Conservation (phyloP, 148 eudicot species). For the Rhododendron vialii region DNA sequence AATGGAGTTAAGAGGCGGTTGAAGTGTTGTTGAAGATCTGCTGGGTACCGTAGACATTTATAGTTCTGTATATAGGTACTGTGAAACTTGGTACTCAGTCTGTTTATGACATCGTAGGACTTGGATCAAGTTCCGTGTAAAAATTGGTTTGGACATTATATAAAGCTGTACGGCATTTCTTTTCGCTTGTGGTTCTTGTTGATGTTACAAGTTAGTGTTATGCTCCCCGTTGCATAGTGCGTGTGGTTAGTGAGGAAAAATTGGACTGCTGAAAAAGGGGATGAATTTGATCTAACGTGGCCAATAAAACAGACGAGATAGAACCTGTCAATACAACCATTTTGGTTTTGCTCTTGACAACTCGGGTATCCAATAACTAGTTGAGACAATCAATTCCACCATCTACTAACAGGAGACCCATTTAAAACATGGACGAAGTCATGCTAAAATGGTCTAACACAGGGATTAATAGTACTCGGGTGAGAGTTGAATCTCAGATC, state of each 20-base stretch:
- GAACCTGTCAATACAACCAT: no score
- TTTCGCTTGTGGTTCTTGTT: background rate
- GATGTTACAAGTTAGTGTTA: background rate
- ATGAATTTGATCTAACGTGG: no score
- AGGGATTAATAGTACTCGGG: no score
- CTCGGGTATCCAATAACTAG: no score
- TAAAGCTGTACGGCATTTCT: background rate
- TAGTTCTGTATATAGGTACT: background rate
- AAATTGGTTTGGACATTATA: background rate
- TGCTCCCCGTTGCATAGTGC: background rate
- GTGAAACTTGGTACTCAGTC: background rate
- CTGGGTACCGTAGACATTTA: background rate
- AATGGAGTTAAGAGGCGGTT: background rate
- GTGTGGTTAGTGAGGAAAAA: background rate
- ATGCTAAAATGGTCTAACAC: no score
- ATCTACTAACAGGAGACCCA: no score
- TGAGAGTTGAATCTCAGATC: background rate
- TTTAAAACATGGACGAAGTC: no score
- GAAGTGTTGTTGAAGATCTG: background rate
- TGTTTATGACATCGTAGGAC: background rate
- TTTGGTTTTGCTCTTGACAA: no score
- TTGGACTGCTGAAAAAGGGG: background rate
- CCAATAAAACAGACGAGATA: no score
- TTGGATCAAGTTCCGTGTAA: background rate
- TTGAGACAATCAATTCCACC: no score